These are phyloP conservation scores for Penicillium crystallinum DNA, from an alignment of 495 filamentous ascomycete species.

Conservation along the genomic window DNA sequence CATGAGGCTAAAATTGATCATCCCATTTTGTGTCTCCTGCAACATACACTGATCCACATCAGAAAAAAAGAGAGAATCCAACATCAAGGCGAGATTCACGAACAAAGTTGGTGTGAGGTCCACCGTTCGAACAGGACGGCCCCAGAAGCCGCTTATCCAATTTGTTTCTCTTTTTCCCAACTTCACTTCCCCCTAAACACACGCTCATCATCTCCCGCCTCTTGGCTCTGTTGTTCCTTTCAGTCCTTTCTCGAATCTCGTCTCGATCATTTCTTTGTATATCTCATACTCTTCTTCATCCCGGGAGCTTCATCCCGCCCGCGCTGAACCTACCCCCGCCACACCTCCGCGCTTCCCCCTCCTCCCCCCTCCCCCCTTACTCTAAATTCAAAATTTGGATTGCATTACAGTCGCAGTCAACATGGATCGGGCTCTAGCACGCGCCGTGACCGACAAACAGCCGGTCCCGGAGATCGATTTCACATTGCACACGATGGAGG, in stretches of 20 bases:
- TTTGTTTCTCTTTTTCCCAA: slow-evolving; percentile 28
- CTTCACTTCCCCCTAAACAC: slow-evolving; percentile 1
- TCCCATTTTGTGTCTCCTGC: background rate
- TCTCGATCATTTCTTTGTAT: background rate
- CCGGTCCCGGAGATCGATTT: slow-evolving; percentile 97
- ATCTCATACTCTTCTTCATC: slow-evolving; percentile 6
- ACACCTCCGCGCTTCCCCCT: slow-evolving; percentile 16
- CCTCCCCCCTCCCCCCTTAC: slow-evolving; percentile 16
- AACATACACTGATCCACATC: background rate
- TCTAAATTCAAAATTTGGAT: slow-evolving; percentile 5
- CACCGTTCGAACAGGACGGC: slow-evolving; percentile 4
- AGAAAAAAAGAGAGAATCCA: background rate
- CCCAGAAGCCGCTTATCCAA: slow-evolving; percentile 20
- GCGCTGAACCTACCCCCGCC: slow-evolving; percentile 16
- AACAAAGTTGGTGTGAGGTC: slow-evolving; percentile 5
- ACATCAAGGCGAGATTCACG: background rate
- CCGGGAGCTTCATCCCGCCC: slow-evolving; percentile 14
- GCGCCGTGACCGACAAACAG: slow-evolving; percentile 86
- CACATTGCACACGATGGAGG: slow-evolving; percentile 95
- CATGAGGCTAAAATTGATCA: background rate
- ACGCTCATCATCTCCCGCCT: background rate
- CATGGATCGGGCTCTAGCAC: slow-evolving; percentile 47
- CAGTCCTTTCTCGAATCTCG: background rate
- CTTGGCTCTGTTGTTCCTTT: background rate
- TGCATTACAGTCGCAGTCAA: slow-evolving; percentile 12